These are phyloP conservation scores for Hirschfeldia incana DNA, from an alignment of 345 rosid genomes.

Conservation along the genomic window DNA sequence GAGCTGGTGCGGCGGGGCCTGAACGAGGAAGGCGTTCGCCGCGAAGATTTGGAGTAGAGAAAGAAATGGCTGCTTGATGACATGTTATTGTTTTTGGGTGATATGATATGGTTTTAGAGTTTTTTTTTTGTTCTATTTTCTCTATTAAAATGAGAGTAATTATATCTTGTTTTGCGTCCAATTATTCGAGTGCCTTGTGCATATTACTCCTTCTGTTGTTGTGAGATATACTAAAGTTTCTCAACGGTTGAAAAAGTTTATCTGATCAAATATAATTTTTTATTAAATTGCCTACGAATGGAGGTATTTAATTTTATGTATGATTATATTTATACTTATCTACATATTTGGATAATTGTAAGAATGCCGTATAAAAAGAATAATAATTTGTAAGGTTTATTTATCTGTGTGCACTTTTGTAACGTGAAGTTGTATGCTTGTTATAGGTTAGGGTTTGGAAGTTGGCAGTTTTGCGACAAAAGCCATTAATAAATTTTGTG, in stretches of 20 bases:
- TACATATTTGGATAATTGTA: no score
- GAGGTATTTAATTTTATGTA: no score
- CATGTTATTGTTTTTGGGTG: neutral
- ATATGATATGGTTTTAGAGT: neutral
- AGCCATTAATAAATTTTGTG: no score
- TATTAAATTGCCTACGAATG: neutral
- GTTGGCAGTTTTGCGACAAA: neutral
- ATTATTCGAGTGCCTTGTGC: neutral
- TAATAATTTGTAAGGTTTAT: no score
- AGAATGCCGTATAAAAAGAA: no score
- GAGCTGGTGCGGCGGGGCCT: slow-evolving; percentile 7
- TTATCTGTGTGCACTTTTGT: neutral
- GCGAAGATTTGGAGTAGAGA: neutral
- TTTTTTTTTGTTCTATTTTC: neutral
- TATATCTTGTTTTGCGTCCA: neutral
- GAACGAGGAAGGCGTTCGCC: neutral
- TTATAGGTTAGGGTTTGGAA: neutral
- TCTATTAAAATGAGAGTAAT: neutral
- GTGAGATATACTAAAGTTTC: neutral
- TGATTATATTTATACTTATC: no score
- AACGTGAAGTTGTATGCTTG: neutral
- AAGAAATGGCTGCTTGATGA: neutral
- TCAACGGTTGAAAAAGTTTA: neutral
- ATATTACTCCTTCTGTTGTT: neutral
- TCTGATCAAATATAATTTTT: neutral